A percentile compares a stretch with the other conserved stretches of the same genome.
Conservation (phyloP, 2,329 filamentous ascomycete genomes). For the Didymellaceae sp. region DNA sequence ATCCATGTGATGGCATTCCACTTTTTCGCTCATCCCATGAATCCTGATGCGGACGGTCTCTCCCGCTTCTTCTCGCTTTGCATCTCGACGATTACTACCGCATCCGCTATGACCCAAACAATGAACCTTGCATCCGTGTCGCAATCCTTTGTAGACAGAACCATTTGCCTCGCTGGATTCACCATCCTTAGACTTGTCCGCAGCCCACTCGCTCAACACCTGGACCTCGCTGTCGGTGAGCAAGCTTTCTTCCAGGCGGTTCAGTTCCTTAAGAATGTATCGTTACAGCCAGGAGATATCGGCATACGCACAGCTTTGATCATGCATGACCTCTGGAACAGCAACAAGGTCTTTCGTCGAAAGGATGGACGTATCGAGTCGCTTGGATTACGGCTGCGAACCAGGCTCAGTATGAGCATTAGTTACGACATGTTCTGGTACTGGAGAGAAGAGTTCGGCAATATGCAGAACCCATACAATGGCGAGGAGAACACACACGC, state of each 20-base stretch:
- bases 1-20: conserved; percentile 47
- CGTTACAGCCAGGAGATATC: conserved; percentile 44
- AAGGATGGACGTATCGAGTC: conserved; percentile 43
- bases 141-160: conserved; percentile 44
- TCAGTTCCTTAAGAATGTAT: conserved; percentile 42
- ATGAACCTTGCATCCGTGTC: conserved; percentile 37
- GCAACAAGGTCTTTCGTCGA: conserved; percentile 41
- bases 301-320: conserved; percentile 38
- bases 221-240: conserved; percentile 45
- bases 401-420: conserved; percentile 46
- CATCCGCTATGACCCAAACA: conserved; percentile 29
- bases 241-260: conserved; percentile 41
- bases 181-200: conserved; percentile 41
- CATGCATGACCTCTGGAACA: conserved; percentile 45
- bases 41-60: conserved; percentile 38
- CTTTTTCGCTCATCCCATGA: conserved; percentile 43
- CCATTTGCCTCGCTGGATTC: conserved; percentile 43
- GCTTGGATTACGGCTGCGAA: conserved; percentile 41
- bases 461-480: conserved; percentile 47
- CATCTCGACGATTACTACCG: conserved; percentile 39
- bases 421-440: conserved; percentile 51
- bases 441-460: conserved; percentile 47
- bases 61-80: conserved; percentile 43
- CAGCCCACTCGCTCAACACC: conserved; percentile 39
- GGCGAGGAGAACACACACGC: conserved; percentile 35